Conservation (phyloP, 257 asterid genomes). For the Nicotiana benthamiana region DNA sequence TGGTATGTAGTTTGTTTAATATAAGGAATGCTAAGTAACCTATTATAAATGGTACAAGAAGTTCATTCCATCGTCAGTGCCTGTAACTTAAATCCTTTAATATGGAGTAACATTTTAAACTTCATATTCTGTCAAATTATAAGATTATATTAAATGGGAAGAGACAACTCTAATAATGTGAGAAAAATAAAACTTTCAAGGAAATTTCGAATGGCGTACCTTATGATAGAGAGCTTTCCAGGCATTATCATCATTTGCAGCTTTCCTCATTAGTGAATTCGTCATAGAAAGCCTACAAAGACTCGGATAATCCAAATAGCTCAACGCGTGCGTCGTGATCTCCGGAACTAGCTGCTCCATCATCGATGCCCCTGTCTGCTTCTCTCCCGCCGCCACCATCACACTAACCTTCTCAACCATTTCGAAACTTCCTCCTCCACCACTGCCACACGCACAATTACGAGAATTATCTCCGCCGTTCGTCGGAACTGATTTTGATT, state of each 20-base stretch:
- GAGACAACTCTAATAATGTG: neutral
- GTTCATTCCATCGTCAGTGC: no score
- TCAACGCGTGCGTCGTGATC: slow-evolving; percentile 89
- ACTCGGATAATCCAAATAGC: slow-evolving; percentile 93
- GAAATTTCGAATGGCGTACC: slow-evolving; percentile 27
- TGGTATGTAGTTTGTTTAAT: no score
- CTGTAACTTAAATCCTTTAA: no score
- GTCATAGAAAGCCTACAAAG: slow-evolving; percentile 96
- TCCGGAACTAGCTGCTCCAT: slow-evolving; percentile 99
- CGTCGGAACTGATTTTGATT: slow-evolving; percentile 14
- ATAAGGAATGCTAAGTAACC: no score
- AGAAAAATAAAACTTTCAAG: neutral
- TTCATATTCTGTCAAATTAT: neutral
- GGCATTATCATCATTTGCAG: slow-evolving; percentile 94
- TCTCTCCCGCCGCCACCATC: slow-evolving; percentile 46
- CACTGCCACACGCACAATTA: neutral
- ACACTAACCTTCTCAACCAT: slow-evolving; percentile 17
- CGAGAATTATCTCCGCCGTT: slow-evolving; percentile 4
- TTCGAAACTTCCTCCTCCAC: slow-evolving; percentile 7
- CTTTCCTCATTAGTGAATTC: slow-evolving; percentile 86
- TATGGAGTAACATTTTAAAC: neutral
- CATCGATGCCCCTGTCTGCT: slow-evolving; percentile 85
- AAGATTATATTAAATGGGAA: neutral
- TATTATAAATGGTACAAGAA: no score
- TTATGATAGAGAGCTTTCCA: slow-evolving; percentile 94